These are phyloP conservation scores for Wolfiporia cocos DNA, from an alignment of 1,284 basidiomycete species.

Conservation along the genomic window DNA sequence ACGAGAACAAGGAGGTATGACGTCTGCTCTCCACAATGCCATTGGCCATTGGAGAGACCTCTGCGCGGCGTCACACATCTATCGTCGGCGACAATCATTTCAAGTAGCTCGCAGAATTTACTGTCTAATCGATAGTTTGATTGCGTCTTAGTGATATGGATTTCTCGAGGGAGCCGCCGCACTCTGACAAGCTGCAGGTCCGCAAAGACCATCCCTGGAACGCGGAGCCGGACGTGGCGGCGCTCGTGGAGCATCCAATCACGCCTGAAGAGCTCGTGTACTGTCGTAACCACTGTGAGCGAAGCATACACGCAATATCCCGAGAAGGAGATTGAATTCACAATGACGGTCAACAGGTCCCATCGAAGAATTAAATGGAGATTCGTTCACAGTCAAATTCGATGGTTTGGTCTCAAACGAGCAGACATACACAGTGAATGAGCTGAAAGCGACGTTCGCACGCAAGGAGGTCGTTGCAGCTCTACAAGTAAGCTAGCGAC, in stretches of 20 bases:
- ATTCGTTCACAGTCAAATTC: constrained; percentile 36
- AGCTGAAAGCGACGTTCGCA: constrained; percentile 38
- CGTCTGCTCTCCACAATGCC: no score
- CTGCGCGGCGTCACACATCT: no score
- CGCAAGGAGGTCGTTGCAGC: constrained; percentile 44
- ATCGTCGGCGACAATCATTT: no score
- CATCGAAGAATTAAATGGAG: constrained; percentile 44
- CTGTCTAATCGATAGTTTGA: no score
- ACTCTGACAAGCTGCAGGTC: constrained; percentile 1
- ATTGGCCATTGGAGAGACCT: no score
- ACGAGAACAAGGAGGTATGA: no score
- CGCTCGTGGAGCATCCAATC: constrained; percentile 44
- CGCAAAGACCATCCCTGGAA: constrained; percentile 24
- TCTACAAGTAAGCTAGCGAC: constrained; percentile 45
- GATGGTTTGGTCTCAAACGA: constrained; percentile 31
- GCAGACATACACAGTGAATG: constrained; percentile 30
- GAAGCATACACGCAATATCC: not conserved
- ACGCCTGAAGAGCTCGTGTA: constrained; percentile 58
- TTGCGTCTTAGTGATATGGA: constrained; percentile 2
- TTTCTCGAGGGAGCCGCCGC: constrained; percentile 3
- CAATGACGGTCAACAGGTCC: constrained; percentile 37
- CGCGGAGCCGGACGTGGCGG: constrained; percentile 46
- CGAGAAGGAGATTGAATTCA: no score
- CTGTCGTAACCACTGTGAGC: constrained; percentile 45
- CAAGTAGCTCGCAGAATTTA: no score